Percentiles rank a stretch among this genome's conserved stretches.
phyloP scores from a whole-genome alignment of 2,329 filamentous ascomycete species.

The Aspergillus carbonarius region DNA sequence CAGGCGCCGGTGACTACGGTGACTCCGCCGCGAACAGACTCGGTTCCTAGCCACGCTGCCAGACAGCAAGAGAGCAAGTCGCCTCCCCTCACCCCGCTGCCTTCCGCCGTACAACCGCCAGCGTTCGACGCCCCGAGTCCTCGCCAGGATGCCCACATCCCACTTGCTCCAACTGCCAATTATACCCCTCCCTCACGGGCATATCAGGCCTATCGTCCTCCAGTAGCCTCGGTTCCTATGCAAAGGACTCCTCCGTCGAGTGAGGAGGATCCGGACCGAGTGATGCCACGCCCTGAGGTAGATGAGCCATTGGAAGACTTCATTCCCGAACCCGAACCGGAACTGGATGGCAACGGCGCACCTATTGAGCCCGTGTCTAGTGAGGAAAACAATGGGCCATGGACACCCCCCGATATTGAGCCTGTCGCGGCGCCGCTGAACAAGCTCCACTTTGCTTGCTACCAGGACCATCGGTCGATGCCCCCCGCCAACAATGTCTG shows the following conservation, averaged over 20 bases:
- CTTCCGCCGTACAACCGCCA: conserved; percentile 11
- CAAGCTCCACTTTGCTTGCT: conserved; percentile 40
- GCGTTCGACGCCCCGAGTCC: neutral
- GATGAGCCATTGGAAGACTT: conserved; percentile 32
- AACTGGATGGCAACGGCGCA: conserved; percentile 15
- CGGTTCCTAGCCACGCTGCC: conserved; percentile 1
- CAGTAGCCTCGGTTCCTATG: neutral
- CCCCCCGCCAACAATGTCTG: conserved; percentile 37
- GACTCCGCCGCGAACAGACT: conserved; percentile 10
- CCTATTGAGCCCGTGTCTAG: conserved; percentile 20
- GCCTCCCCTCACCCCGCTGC: neutral
- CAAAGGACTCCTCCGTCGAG: conserved; percentile 15
- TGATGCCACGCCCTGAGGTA: conserved; percentile 11
- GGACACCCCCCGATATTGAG: conserved; percentile 33
- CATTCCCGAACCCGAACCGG: conserved; percentile 33
- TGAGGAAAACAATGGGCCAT: conserved; percentile 22
- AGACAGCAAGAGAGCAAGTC: neutral
- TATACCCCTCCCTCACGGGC: conserved; percentile 1
- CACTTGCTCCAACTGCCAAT: neutral
- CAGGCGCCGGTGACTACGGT: conserved; percentile 11
- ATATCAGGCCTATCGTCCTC: conserved; percentile 3
- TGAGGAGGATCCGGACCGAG: conserved; percentile 12
- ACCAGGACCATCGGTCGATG: conserved; percentile 41
- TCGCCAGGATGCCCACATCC: neutral
- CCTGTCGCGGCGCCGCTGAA: conserved; percentile 36